phyloP scores from a whole-genome alignment of 2,329 filamentous ascomycete genomes.

The Fusarium buxicola region DNA sequence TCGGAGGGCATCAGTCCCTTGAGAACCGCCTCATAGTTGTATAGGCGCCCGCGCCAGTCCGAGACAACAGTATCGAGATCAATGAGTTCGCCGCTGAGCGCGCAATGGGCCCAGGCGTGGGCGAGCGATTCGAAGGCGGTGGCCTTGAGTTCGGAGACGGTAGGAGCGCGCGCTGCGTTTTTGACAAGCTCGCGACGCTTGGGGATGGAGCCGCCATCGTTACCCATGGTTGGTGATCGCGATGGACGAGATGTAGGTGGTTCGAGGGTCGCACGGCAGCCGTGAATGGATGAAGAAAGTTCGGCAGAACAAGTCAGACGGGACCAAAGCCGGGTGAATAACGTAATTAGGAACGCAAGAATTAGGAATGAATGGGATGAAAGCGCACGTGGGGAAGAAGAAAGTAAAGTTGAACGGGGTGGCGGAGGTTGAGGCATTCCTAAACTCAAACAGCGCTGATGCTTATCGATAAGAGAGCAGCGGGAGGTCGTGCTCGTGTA shows the following conservation, averaged over 20 bases:
- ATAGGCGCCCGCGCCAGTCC: constrained; percentile 84
- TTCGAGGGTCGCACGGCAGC: neutral
- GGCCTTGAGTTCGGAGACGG: constrained; percentile 88
- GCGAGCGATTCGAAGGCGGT: constrained; percentile 85
- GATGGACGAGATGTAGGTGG: neutral
- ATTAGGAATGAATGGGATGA: neutral
- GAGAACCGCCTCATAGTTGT: constrained; percentile 94
- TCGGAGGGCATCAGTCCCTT: constrained; percentile 68
- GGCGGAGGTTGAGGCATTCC: constrained; percentile 33
- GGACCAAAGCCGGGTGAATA: neutral
- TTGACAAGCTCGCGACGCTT: constrained; percentile 97
- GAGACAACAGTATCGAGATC: constrained; percentile 79
- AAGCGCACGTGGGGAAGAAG: constrained; percentile 7
- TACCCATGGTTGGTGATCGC: constrained; percentile 78
- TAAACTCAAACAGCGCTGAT: constrained; percentile 20
- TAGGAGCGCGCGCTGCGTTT: constrained; percentile 85
- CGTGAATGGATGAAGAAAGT: neutral
- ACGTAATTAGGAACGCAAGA: neutral
- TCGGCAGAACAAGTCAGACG: neutral
- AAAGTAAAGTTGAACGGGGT: constrained; percentile 12
- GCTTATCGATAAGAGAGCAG: constrained; percentile 42
- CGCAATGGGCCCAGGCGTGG: constrained; percentile 89
- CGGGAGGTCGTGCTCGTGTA: neutral
- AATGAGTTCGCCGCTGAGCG: constrained; percentile 83
- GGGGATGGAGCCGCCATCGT: constrained; percentile 96